Evolutionary conservation across 2,329 filamentous ascomycete species (phyloP).

Genomic region (Plenodomus lindquistii): DNA sequence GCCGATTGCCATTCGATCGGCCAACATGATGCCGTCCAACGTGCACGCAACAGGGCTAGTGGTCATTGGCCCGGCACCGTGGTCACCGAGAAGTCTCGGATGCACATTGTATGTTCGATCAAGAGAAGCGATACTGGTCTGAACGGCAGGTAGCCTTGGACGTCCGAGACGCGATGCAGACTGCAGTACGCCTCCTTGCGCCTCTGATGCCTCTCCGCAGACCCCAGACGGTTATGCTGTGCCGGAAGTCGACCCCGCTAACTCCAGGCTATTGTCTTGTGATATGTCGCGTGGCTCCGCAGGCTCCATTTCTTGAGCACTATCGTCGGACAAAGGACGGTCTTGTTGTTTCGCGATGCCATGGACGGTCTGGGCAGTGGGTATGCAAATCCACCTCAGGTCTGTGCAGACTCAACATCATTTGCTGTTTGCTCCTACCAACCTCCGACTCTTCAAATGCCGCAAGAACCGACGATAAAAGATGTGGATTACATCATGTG

Average conservation of each 20-base stretch:
- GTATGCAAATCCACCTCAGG: neutral
- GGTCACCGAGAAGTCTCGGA: neutral
- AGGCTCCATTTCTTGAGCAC: neutral
- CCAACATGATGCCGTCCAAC: neutral
- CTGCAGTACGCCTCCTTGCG: neutral
- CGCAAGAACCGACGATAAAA: slow-evolving; percentile 1
- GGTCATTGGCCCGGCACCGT: neutral
- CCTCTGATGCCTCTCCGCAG: neutral
- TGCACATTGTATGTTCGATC: neutral
- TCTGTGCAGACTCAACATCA: neutral
- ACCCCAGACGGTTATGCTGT: neutral
- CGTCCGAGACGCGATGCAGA: too few relatives aligned
- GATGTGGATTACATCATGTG: neutral
- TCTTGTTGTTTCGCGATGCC: neutral
- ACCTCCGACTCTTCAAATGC: neutral
- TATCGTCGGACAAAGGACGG: neutral
- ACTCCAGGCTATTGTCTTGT: neutral
- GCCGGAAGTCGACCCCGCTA: neutral
- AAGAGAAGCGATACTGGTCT: neutral
- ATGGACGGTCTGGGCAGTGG: neutral
- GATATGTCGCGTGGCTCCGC: neutral
- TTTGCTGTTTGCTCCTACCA: neutral
- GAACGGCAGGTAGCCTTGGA: neutral
- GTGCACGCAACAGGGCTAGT: neutral
- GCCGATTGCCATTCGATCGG: neutral